phyloP scores from a whole-genome alignment of 331 rosid species.

The Dryas integrifolia region DNA sequence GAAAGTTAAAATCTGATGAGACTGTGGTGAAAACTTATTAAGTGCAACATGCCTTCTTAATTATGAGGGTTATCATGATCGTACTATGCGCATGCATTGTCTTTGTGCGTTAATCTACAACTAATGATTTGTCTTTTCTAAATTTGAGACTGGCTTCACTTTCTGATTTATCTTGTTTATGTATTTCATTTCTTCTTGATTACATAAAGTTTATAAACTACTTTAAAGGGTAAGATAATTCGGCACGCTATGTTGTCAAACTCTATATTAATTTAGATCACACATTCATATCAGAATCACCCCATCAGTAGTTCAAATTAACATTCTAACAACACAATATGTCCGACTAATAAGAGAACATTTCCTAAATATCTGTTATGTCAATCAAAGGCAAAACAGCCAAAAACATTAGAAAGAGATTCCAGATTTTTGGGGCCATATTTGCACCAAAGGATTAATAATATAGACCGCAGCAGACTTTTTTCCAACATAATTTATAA shows the following conservation, averaged over 20 bases:
- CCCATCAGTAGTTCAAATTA: not conserved
- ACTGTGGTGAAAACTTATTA: not conserved
- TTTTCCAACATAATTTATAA: constrained; percentile 25
- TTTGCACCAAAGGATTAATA: constrained; percentile 12
- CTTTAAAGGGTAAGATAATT: not conserved
- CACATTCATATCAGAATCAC: not conserved
- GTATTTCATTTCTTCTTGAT: not conserved
- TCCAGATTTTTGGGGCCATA: constrained; percentile 20
- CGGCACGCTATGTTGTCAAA: not conserved
- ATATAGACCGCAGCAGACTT: not conserved
- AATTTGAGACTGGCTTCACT: not conserved
- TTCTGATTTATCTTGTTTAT: not conserved
- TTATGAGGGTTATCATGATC: no score
- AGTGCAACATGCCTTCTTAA: not conserved
- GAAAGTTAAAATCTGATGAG: not conserved
- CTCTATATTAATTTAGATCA: not conserved
- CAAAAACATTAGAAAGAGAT: constrained; percentile 22
- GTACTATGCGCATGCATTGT: no score
- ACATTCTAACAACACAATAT: not conserved
- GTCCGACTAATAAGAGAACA: not conserved
- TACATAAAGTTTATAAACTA: not conserved
- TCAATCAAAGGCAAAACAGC: constrained; percentile 29
- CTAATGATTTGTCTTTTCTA: not conserved
- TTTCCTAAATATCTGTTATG: constrained; percentile 13
- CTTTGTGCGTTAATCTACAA: not conserved